phyloP scores from a whole-genome alignment of 345 rosid genomes.

The Jatropha curcas region DNA sequence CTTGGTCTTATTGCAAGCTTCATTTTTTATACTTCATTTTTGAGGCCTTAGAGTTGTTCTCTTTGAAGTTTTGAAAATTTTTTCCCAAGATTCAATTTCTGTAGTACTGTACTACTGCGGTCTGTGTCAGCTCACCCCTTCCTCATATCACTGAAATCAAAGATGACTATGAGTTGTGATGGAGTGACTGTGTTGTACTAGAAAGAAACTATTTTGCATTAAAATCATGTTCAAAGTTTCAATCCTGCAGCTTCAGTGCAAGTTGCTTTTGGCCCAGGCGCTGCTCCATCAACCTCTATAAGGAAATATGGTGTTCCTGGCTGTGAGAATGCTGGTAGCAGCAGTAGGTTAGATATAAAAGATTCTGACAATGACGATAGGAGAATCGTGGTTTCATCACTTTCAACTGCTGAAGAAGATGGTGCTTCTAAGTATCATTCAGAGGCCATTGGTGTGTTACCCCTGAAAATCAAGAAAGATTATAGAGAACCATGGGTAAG shows the following conservation, averaged over 20 bases:
- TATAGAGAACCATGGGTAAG: constrained; percentile 29
- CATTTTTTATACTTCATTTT: too few relatives aligned
- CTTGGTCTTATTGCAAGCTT: background rate
- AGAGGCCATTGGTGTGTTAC: constrained; percentile 17
- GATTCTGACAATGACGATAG: constrained; percentile 23
- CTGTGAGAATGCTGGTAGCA: constrained; percentile 31
- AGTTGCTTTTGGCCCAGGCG: constrained; percentile 51
- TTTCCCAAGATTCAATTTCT: background rate
- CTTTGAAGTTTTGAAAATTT: background rate
- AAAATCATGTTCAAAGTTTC: constrained; percentile 17
- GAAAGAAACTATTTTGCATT: background rate
- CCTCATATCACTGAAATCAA: background rate
- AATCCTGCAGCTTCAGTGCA: constrained; percentile 46
- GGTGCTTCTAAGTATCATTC: constrained; percentile 12
- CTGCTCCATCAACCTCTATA: constrained; percentile 36
- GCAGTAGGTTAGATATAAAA: constrained; percentile 14
- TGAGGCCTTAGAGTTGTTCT: too few relatives aligned
- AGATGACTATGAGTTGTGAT: background rate
- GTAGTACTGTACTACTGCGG: too few relatives aligned
- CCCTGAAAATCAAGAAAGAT: constrained; percentile 21
- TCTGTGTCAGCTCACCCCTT: background rate
- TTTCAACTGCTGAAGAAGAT: constrained; percentile 28
- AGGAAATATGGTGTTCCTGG: constrained; percentile 36
- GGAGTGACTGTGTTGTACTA: background rate
- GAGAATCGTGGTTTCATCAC: constrained; percentile 1